These are phyloP conservation scores for Quercus parvula DNA, from an alignment of 306 rosid species.

Conservation along the genomic window DNA sequence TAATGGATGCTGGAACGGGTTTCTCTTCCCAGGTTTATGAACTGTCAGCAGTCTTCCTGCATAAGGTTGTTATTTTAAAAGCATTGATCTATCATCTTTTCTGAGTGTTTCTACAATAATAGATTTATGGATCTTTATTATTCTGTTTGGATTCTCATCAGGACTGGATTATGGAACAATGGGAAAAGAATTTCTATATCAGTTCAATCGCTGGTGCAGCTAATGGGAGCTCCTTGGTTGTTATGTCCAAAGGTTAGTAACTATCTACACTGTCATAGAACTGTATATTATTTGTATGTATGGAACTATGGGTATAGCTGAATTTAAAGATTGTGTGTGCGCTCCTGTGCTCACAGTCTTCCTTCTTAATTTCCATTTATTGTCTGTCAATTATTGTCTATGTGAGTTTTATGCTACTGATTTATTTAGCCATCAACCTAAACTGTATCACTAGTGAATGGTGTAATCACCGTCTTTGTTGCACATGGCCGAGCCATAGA, in stretches of 20 bases:
- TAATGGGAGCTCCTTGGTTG: constrained; percentile 93
- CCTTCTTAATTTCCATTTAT: constrained; percentile 2
- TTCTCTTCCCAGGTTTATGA: constrained; percentile 87
- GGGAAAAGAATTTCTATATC: constrained; percentile 91
- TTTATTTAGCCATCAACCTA: not conserved
- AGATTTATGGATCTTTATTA: constrained; percentile 12
- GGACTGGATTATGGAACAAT: constrained; percentile 98
- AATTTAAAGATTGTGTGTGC: not conserved
- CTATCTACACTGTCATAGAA: not conserved
- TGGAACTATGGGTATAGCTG: not conserved
- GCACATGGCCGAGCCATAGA: not conserved
- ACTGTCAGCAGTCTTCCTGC: constrained; percentile 74
- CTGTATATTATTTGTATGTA: no score
- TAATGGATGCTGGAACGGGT: constrained; percentile 95
- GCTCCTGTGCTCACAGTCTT: not conserved
- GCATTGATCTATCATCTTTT: constrained; percentile 14
- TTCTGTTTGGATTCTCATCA: constrained; percentile 33
- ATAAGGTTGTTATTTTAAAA: constrained; percentile 53
- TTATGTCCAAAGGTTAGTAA: constrained; percentile 86
- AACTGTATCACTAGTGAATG: not conserved
- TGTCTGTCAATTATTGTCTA: not conserved
- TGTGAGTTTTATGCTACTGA: not conserved
- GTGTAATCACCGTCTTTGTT: not conserved
- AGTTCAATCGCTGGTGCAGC: constrained; percentile 90
- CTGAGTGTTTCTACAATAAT: not conserved